These are phyloP conservation scores for Panellus pusillus DNA, from an alignment of 768 basidiomycete genomes.

Conservation along the genomic window DNA sequence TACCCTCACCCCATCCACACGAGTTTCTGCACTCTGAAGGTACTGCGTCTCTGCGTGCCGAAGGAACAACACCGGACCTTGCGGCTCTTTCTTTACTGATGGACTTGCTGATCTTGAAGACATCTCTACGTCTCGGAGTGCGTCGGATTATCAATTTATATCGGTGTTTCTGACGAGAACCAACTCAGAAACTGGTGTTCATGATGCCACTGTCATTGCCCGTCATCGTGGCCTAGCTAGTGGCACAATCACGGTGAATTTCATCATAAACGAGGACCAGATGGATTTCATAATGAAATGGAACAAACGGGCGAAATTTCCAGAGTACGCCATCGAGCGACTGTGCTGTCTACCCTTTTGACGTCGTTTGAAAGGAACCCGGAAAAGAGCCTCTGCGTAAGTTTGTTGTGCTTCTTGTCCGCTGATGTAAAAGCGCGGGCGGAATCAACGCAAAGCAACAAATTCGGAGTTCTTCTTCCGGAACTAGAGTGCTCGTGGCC, in stretches of 20 bases:
- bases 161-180: slow-evolving; percentile 18
- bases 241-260: slow-evolving; percentile 24
- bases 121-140: slow-evolving; percentile 1
- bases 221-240: slow-evolving; percentile 24
- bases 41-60: no score
- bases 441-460: slow-evolving; percentile 16
- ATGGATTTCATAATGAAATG: slow-evolving; percentile 29
- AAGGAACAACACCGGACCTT: neutral
- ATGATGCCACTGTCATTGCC: slow-evolving; percentile 21
- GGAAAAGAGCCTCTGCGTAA: slow-evolving; percentile 40
- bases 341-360: slow-evolving; percentile 2
- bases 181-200: slow-evolving; percentile 7
- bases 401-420: slow-evolving; percentile 39
- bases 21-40: no score
- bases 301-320: slow-evolving; percentile 35
- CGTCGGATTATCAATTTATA: slow-evolving; percentile 1
- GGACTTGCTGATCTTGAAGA: neutral
- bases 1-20: no score
- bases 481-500: slow-evolving; percentile 46
- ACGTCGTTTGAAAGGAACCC: slow-evolving; percentile 29
- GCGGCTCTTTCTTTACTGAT: neutral
- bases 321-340: slow-evolving; percentile 30
- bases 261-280: slow-evolving; percentile 25
- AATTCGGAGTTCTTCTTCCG: slow-evolving; percentile 25
- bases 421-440: slow-evolving; percentile 14